Evolutionary conservation across 495 filamentous ascomycete species (phyloP).

Genomic region (Aspergillus indologenus): DNA sequence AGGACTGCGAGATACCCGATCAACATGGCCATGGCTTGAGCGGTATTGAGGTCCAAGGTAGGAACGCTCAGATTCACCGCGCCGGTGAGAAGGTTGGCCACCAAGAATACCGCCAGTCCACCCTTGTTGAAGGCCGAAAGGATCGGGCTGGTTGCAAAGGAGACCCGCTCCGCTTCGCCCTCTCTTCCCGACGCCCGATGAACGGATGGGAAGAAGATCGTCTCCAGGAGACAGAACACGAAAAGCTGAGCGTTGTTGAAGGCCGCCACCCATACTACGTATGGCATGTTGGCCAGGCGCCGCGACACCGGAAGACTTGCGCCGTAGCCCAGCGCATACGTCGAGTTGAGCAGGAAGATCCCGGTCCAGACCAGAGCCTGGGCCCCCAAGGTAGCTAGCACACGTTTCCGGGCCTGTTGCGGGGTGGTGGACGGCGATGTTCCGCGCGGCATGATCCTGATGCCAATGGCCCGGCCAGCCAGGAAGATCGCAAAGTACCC

Average conservation of each 20-base stretch:
- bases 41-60: constrained; percentile 65
- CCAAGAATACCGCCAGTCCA: constrained; percentile 79
- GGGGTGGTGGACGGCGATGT: constrained; percentile 36
- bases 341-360: constrained; percentile 64
- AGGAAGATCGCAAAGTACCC: constrained; percentile 96
- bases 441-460: constrained; percentile 67
- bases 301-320: constrained; percentile 70
- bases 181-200: constrained; percentile 51
- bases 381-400: constrained; percentile 56
- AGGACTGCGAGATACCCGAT: constrained; percentile 66
- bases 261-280: constrained; percentile 83
- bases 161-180: constrained; percentile 53
- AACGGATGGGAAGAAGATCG: constrained; percentile 67
- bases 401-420: constrained; percentile 43
- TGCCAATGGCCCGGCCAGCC: constrained; percentile 77
- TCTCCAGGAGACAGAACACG: constrained; percentile 73
- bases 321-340: constrained; percentile 64
- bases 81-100: constrained; percentile 87
- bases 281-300: constrained; percentile 88
- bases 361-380: constrained; percentile 64
- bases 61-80: constrained; percentile 80
- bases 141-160: constrained; percentile 72
- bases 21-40: constrained; percentile 68
- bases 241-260: constrained; percentile 83
- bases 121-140: constrained; percentile 84